Percentiles rank a stretch among this genome's conserved stretches.
These are phyloP conservation scores for Aulographum hederae DNA, from an alignment of 2,329 filamentous ascomycete species.

Conservation along the genomic window DNA sequence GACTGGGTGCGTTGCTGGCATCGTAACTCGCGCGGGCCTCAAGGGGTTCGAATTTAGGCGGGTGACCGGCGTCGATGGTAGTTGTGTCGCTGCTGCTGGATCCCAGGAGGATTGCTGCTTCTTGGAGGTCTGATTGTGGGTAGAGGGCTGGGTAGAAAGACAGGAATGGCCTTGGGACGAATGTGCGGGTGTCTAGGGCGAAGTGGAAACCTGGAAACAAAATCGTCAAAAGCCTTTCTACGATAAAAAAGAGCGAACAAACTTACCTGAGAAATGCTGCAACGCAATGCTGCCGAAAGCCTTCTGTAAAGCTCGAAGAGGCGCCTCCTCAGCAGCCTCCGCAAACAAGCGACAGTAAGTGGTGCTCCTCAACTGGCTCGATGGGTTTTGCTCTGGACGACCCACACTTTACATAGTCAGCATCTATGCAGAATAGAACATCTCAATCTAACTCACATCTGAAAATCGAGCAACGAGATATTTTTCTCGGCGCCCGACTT, in stretches of 20 bases:
- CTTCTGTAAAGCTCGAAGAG: conserved; percentile 13
- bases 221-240: background rate
- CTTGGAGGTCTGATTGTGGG: conserved; percentile 9
- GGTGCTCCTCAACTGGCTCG: conserved; percentile 4
- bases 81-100: background rate
- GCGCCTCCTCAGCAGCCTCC: conserved; percentile 8
- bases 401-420: conserved; percentile 14
- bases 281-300: conserved; percentile 20
- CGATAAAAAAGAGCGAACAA: background rate
- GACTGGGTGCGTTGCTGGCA: background rate
- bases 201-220: conserved; percentile 18
- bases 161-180: conserved; percentile 20
- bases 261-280: conserved; percentile 20
- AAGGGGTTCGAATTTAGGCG: conserved; percentile 11
- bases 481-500: conserved; percentile 18
- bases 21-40: conserved; percentile 10
- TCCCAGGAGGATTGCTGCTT: conserved; percentile 6
- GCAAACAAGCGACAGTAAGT: conserved; percentile 4
- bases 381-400: conserved; percentile 14
- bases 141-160: conserved; percentile 22
- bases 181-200: conserved; percentile 23
- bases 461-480: conserved; percentile 34
- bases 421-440: conserved; percentile 7
- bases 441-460: conserved; percentile 14
- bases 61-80: conserved; percentile 7